Evolutionary conservation across 306 rosid species (phyloP), one percentile per base, ranked within the genome.

Genomic region (Dryas drummondii): DNA sequence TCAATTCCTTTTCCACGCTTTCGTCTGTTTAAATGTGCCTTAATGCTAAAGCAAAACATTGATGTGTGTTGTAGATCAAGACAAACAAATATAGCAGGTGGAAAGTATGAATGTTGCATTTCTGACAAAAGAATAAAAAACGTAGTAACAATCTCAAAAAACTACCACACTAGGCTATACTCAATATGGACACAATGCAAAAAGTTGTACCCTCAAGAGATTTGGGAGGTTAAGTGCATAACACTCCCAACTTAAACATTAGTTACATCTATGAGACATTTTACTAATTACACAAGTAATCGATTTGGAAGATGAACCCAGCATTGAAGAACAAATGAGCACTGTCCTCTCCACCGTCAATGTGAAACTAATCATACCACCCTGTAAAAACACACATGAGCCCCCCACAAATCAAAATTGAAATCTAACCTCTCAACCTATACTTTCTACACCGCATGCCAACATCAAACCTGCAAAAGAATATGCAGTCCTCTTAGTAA

Each of bases 211-310:
- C 64, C 49, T 66, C 40, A 51, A 9, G 3, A 58, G 10, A 57
- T 47, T 65, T 15, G 70, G 50, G 67, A 17, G 69, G 65, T 50
- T 40, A 71, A 55, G 46, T 13, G 2, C 75, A 56, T 22, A 42
- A 44, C 4, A 37, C 65, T 59, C 19, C 72, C 61, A 50, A 15
- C 4, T 71, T 44, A 51, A 67, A 75, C 65, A 27, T 37, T 26
- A 47, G 47, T 45, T 57, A 4, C 48, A 66, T 15, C 47, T 47
- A 47, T 11, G 27, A 54, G 4, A 55, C 58, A 40, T 2, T 48
- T 72, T 68, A 74, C 74, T 86, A 90, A 84, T 88, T 90, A 90
- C 92, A 88, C 52, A 49, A 58, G 66, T 9, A 73, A 67, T 10
- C 47, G 53, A 56, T 19, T 55, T 74, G 67, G 70, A 63, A 44